Evolutionary conservation across 2,329 filamentous ascomycete species (phyloP).

Genomic region (Penicillium sp.): DNA sequence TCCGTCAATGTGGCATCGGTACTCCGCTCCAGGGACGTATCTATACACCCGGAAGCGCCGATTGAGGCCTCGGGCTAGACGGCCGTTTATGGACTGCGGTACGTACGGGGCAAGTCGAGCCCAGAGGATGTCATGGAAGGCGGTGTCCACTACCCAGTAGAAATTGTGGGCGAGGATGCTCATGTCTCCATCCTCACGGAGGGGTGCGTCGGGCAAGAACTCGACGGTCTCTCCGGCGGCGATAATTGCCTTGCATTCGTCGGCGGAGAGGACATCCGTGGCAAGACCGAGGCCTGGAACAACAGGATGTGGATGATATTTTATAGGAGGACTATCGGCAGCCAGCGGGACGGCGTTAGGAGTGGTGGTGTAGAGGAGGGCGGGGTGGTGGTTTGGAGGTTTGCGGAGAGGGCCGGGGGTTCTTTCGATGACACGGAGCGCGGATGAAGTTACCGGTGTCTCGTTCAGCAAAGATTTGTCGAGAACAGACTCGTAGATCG

Average conservation of each 20-base stretch:
- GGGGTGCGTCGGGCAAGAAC: conserved; percentile 62
- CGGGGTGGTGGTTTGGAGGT: conserved; percentile 62
- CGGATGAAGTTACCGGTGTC: conserved; percentile 20
- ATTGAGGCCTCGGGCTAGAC: conserved; percentile 58
- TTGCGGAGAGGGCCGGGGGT: conserved; percentile 57
- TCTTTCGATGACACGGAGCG: conserved; percentile 56
- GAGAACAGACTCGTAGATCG: conserved; percentile 53
- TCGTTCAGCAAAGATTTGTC: conserved; percentile 51
- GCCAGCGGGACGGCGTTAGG: conserved; percentile 54
- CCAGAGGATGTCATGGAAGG: conserved; percentile 61
- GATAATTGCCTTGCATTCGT: conserved; percentile 62
- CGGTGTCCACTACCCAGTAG: conserved; percentile 62
- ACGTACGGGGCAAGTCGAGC: conserved; percentile 54
- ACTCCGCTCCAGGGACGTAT: conserved; percentile 67
- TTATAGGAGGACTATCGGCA: conserved; percentile 43
- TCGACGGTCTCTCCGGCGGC: conserved; percentile 59
- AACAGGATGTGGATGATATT: conserved; percentile 54
- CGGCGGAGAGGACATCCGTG: conserved; percentile 53
- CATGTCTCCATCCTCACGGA: conserved; percentile 59
- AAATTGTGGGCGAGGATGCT: conserved; percentile 67
- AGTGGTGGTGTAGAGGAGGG: conserved; percentile 57
- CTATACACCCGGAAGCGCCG: conserved; percentile 65
- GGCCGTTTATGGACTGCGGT: conserved; percentile 51
- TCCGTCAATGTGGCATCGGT: conserved; percentile 64
- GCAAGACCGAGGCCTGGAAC: conserved; percentile 59